Evolutionary conservation across 2,329 filamentous ascomycete genomes (phyloP).

Genomic region (Endothia cerciana): DNA sequence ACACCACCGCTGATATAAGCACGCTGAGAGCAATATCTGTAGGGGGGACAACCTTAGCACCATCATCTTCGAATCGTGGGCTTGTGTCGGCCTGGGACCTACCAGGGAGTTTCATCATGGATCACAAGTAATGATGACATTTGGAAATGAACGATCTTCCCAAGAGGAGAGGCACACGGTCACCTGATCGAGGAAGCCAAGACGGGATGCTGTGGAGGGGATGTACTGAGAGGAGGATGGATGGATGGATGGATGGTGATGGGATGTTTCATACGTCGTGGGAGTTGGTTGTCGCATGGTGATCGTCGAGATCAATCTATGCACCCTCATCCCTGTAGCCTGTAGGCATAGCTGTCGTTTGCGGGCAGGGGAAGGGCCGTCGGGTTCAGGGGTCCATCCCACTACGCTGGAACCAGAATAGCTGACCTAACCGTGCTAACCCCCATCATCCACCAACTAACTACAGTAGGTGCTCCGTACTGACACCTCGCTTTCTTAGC

Average conservation of each 20-base stretch:
- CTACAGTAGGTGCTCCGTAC: constrained; percentile 4
- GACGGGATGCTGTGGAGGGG: not conserved
- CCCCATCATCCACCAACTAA: not conserved
- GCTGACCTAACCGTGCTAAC: constrained; percentile 1
- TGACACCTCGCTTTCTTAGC: constrained; percentile 20
- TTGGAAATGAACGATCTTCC: not conserved
- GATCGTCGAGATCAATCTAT: constrained; percentile 2
- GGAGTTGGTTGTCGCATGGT: not conserved
- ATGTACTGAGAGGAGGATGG: not conserved
- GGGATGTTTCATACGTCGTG: not conserved
- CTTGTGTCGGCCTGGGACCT: not conserved
- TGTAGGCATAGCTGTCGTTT: constrained; percentile 3
- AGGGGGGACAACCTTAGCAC: constrained; percentile 23
- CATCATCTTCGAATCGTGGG: not conserved
- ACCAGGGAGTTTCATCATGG: constrained; percentile 10
- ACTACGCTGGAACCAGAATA: not conserved
- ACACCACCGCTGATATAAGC: constrained; percentile 64
- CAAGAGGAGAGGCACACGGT: not conserved
- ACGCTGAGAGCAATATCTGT: constrained; percentile 54
- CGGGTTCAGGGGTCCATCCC: constrained; percentile 12
- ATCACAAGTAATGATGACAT: not conserved
- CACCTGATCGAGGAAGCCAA: not conserved
- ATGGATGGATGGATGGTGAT: no score
- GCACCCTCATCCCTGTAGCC: constrained; percentile 1
- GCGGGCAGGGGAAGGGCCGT: not conserved